phyloP scores from a whole-genome alignment of 1,284 basidiomycete species.

The Cutaneotrichosporon dermatis region DNA sequence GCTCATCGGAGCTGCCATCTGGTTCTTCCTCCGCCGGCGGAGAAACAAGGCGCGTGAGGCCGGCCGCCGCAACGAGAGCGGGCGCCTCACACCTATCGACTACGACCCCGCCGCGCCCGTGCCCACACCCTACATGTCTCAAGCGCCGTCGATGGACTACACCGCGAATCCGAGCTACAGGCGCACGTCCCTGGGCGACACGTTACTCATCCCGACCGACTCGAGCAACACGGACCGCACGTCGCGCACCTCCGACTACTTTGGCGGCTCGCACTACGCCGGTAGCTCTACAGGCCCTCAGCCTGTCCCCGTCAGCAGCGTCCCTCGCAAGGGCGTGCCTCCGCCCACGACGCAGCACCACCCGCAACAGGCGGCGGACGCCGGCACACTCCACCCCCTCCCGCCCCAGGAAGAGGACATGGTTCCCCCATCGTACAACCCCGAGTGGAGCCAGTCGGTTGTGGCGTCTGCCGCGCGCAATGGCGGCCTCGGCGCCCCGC shows the following conservation, averaged over 20 bases:
- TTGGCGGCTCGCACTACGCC: neutral
- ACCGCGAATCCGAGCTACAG: no score
- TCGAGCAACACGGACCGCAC: neutral
- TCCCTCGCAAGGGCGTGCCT: neutral
- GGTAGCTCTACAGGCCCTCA: neutral
- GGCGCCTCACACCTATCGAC: neutral
- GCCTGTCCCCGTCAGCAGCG: neutral
- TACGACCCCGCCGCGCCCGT: neutral
- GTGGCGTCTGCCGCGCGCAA: neutral
- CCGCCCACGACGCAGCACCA: neutral
- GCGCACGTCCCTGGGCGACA: no score
- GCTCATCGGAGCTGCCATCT: neutral
- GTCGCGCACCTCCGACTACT: neutral
- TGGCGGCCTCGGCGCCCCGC: neutral
- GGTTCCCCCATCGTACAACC: neutral
- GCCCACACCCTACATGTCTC: neutral
- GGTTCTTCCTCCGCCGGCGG: neutral
- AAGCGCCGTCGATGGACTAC: neutral
- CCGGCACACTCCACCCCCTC: neutral
- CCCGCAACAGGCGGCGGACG: neutral
- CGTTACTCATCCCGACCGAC: neutral
- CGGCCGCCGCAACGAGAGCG: neutral
- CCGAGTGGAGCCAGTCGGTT: neutral
- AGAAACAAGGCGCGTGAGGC: neutral
- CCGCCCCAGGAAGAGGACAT: neutral